phyloP scores from a whole-genome alignment of 768 basidiomycete genomes.

The Mrakia frigida region DNA sequence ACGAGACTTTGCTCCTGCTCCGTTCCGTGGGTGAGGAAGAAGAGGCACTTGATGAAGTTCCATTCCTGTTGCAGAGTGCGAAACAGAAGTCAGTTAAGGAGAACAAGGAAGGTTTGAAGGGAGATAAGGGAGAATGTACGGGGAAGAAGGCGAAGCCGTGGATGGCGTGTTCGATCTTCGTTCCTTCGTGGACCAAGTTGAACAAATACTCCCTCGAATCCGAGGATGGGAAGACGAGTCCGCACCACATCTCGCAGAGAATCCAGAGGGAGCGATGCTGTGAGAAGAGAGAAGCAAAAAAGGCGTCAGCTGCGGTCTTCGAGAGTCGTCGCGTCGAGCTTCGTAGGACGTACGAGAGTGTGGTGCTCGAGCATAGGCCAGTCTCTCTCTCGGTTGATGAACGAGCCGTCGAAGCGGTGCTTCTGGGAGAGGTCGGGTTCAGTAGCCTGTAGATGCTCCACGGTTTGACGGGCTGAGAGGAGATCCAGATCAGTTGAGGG shows the following conservation, averaged over 20 bases:
- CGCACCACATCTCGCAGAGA: neutral
- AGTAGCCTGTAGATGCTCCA: neutral
- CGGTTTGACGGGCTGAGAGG: neutral
- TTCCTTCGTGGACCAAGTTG: neutral
- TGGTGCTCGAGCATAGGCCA: neutral
- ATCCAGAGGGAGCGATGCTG: neutral
- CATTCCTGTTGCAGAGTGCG: neutral
- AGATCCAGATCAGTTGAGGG: neutral
- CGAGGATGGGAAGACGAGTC: neutral
- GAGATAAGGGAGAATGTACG: neutral
- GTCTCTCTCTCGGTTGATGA: neutral
- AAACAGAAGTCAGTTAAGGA: neutral
- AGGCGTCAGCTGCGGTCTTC: neutral
- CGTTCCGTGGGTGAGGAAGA: neutral
- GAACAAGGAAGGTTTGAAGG: too few species aligned
- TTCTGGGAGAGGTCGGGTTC: neutral
- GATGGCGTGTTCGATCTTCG: neutral
- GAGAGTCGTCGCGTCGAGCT: neutral
- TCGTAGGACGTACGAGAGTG: neutral
- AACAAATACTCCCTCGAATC: neutral
- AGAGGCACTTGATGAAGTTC: neutral
- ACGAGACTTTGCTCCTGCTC: neutral
- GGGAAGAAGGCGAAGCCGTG: neutral
- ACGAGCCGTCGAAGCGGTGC: neutral
- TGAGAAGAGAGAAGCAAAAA: neutral